Conservation (phyloP, 2,329 filamentous ascomycete genomes). For the Cytospora schulzeri region DNA sequence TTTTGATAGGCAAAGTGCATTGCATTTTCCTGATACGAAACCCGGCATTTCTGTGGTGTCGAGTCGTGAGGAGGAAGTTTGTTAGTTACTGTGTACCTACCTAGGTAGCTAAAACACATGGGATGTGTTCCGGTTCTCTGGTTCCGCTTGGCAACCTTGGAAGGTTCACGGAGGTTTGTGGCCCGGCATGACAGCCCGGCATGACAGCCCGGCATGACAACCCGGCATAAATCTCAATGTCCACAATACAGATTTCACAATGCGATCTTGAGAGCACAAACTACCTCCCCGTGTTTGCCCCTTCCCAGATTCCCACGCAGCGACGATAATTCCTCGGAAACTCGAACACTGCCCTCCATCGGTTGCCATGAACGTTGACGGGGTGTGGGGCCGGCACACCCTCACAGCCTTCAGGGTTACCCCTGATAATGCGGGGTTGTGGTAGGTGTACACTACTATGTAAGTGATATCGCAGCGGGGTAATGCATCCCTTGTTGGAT, state of each 20-base stretch:
- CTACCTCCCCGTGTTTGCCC: neutral
- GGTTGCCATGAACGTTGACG: neutral
- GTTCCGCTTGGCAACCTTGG: slow-evolving; percentile 13
- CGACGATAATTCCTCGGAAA: slow-evolving; percentile 17
- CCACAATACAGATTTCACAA: neutral
- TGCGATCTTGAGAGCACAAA: no score
- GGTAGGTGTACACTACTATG: neutral
- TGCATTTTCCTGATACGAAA: neutral
- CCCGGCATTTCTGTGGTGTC: slow-evolving; percentile 7
- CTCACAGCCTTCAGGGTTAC: neutral
- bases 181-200: neutral
- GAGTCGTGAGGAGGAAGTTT: neutral
- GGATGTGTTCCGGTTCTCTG: slow-evolving; percentile 20
- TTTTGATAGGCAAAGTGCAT: neutral
- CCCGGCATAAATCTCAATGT: neutral
- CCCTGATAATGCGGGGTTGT: slow-evolving; percentile 24
- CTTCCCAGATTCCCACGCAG: neutral
- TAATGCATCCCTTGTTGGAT: slow-evolving; percentile 6
- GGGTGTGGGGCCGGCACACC: slow-evolving; percentile 8
- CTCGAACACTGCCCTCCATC: neutral
- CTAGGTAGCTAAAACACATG: neutral
- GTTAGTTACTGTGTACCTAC: no score
- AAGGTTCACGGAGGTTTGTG: slow-evolving; percentile 4
- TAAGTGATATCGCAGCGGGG: slow-evolving; percentile 9
- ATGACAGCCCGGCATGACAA: neutral